A percentile compares a stretch with the other conserved stretches of the same genome.
Conservation (phyloP, 345 rosid genomes). For the Lagerstroemia speciosa region DNA sequence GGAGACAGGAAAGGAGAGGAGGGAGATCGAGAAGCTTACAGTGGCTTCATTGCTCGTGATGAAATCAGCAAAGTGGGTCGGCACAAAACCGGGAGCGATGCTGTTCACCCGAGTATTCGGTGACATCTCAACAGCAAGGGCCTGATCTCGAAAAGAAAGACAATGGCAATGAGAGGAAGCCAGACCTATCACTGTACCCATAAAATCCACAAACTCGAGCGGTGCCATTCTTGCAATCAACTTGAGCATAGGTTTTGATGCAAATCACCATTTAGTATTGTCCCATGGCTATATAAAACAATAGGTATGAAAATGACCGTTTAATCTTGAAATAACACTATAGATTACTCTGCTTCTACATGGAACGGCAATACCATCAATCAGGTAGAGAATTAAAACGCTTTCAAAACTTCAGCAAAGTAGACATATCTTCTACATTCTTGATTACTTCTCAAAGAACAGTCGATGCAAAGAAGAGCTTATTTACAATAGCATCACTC, state of each 20-base stretch:
- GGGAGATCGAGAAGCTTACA: constrained; percentile 30
- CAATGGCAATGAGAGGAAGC: neutral
- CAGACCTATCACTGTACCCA: neutral
- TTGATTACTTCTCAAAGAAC: neutral
- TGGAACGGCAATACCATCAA: neutral
- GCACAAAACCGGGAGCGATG: constrained; percentile 87
- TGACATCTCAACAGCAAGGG: constrained; percentile 80
- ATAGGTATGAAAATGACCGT: too few relatives aligned
- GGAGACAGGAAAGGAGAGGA: neutral
- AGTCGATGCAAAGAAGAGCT: neutral
- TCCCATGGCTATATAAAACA: too few relatives aligned
- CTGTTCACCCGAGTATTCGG: constrained; percentile 77
- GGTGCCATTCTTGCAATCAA: neutral
- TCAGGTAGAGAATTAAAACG: neutral
- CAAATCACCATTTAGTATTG: neutral
- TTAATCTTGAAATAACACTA: too few relatives aligned
- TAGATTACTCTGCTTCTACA: neutral
- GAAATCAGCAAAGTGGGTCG: constrained; percentile 65
- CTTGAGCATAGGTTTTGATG: neutral
- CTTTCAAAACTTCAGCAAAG: neutral
- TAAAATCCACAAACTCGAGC: neutral
- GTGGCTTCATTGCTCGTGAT: constrained; percentile 32
- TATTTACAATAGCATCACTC: neutral
- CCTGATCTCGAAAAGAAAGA: constrained; percentile 30
- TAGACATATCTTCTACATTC: neutral